Conservation (phyloP, 805 yeast species). For the Candida broadrunensis region DNA sequence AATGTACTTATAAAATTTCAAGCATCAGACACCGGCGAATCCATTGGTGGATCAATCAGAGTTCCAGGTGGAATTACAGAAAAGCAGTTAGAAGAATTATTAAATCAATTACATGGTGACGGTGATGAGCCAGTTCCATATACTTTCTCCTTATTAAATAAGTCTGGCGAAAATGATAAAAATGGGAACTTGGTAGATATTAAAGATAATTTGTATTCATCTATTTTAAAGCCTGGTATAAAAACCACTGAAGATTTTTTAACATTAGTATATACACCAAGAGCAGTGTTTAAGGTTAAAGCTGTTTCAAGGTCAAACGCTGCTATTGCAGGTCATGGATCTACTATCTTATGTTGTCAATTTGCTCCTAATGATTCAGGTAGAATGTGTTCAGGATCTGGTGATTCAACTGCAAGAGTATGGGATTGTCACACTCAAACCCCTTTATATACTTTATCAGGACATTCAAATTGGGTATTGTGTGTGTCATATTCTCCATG, state of each 20-base stretch:
- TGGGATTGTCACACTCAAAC: slow-evolving; percentile 98
- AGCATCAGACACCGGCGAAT: slow-evolving; percentile 90
- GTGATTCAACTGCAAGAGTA: slow-evolving; percentile 91
- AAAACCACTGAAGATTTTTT: slow-evolving; percentile 90
- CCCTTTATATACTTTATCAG: slow-evolving; percentile 72
- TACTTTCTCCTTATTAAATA: slow-evolving; percentile 64
- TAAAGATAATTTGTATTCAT: slow-evolving; percentile 69
- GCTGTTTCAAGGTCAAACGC: slow-evolving; percentile 90
- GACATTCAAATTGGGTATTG: slow-evolving; percentile 92
- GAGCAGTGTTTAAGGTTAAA: slow-evolving; percentile 90
- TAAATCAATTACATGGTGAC: slow-evolving; percentile 73
- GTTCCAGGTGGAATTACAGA: slow-evolving; percentile 90
- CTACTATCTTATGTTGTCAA: slow-evolving; percentile 86
- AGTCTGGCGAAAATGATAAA: slow-evolving; percentile 30
- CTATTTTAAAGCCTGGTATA: slow-evolving; percentile 81
- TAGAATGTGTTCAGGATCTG: slow-evolving; percentile 91
- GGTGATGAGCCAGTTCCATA: slow-evolving; percentile 87
- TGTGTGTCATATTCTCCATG: slow-evolving; percentile 91
- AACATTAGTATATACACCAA: slow-evolving; percentile 88
- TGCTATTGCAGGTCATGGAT: slow-evolving; percentile 93
- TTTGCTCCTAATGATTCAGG: slow-evolving; percentile 90
- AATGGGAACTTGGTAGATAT: slow-evolving; percentile 60
- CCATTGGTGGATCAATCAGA: slow-evolving; percentile 78
- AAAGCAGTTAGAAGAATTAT: slow-evolving; percentile 80
- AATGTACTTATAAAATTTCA: slow-evolving; percentile 85